Base-by-base conservation (phyloP, 2,329 filamentous ascomycete genomes). In the Cladobotryum protrusum region DNA sequence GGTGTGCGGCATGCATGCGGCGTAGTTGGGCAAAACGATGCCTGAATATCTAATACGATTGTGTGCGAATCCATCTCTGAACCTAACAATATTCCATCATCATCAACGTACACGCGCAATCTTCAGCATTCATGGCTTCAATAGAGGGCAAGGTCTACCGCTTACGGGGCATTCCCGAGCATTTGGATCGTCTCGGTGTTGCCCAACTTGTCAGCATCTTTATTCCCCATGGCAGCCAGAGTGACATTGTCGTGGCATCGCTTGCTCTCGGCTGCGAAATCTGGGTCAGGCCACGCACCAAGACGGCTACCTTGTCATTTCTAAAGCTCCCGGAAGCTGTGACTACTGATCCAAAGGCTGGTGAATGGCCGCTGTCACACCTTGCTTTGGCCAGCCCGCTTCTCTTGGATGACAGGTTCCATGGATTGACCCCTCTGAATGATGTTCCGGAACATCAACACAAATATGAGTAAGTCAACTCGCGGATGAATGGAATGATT, bases 381-480 rank as follows among this genome's bases (percentile, higher is more conserved):
- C 6, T 7, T 8, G 37, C n/a, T 14, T 19, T 42, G n/a, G 3
- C 43, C 5, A 19, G 15, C 1, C 29, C 48, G 3, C 48, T 50
- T 13, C 12, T 50, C 15, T 15, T 50, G 13, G 48, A 50, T 11
- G 36, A 43, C 17, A 32, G 12, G 1, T 50, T 50, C n/a, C 6
- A 36, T 35, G 48, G 48, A 4, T 33, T 50, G 1, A 47, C 33
- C 13, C 48, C 48, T 37, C 14, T 50, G 8, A 50, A 50, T 17
- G 48, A 47, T 0, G 19, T 46, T 3, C 6, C 36, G 2, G 29
- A 46, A 4, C 11, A n/a, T 14, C 35, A 20, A 2, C 36, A 46
- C 19, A 2, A 37, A 3, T 36, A 36, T 15, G 37, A 50, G 43
- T 50, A 32, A 8, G 43, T 46, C 13, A 24, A 15, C 9, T 19